A percentile compares a stretch with the other conserved stretches of the same genome.
These are phyloP conservation scores for Skeletonema menzelii DNA, from an alignment of 108 stramenopile species.

Conservation along the genomic window DNA sequence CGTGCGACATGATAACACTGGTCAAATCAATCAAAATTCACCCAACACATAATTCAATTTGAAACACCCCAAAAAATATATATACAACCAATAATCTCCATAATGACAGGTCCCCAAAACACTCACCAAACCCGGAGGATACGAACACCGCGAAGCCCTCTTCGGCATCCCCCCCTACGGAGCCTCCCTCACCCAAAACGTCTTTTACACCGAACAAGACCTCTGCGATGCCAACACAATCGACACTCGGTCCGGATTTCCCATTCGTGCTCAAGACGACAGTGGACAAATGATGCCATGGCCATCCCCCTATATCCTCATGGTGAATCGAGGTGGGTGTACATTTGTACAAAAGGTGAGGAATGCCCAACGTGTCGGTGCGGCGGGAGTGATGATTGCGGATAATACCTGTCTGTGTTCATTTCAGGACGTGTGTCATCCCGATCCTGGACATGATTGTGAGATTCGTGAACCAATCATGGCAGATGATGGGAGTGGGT, in stretches of 20 bases:
- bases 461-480: constrained; percentile 91
- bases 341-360: constrained; percentile 85
- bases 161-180: constrained; percentile 96
- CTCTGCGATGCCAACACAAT: constrained; percentile 71
- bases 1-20: too few relatives aligned
- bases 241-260: constrained; percentile 48
- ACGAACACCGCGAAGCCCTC: constrained; percentile 92
- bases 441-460: constrained; percentile 48
- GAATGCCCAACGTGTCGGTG: constrained; percentile 90
- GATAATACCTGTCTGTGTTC: constrained; percentile 88
- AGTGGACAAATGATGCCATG: constrained; percentile 49
- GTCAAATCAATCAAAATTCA: too few relatives aligned
- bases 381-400: constrained; percentile 91
- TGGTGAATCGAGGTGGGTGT: constrained; percentile 87
- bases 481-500: constrained; percentile 96
- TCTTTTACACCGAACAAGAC: constrained; percentile 75
- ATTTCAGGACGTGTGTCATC: constrained; percentile 30
- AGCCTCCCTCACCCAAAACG: constrained; percentile 74
- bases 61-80: background rate
- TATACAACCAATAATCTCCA: background rate
- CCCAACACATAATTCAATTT: background rate
- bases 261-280: constrained; percentile 44
- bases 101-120: constrained; percentile 56
- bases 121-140: constrained; percentile 68
- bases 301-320: constrained; percentile 75